Evolutionary conservation across 2,329 filamentous ascomycete genomes (phyloP), one percentile per base, ranked within the genome.

Genomic region (Cordyceps cicadae): DNA sequence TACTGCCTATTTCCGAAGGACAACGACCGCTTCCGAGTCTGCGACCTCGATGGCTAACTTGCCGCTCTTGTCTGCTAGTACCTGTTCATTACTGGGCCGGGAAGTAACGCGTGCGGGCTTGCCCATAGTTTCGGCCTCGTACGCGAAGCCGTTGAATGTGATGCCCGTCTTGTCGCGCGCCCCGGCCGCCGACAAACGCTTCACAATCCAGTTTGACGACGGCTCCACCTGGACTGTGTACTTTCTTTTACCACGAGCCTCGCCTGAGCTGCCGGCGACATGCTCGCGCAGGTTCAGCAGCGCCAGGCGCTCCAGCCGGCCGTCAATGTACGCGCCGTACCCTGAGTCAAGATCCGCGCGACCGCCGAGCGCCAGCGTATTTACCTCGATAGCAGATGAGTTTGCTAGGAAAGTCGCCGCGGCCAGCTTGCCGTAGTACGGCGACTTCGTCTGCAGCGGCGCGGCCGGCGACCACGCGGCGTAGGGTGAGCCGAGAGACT

Each of bases 401-500:
- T 64, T 55, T 32, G 63, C 62, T 19, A 67, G 60, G 57, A 67
- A 66, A 1, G 63, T 63, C 46, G 59, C 62, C 3, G 65, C 65
- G 3, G 66, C 66, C 15, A 67, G 60, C 62, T 67, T 65, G 12
- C 65, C 65, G 52, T 67, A 67, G 59, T 65, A 67, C 1, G 66
- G 63, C 29, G 66, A 52, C 15, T 67, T 64, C 12, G 66, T 67
- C 32, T 49, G 51, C 26, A 53, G 59, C 21, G 53, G 50, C 9
- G 56, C 50, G 5, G 61, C 48, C 8, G 66, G 64, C 14, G 58
- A 52, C 66, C 66, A 68, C 8, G 65, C 64, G 21, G 66, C 62
- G 53, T 69, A 68, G 54, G 67, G 63, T n/a, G 64, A 64, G 41
- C 64, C 62, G 8, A 64, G 55, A 12, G 63, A 55, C 54, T 66